Evolutionary conservation across 371 early-diverging fungal species (phyloP).

Genomic region (Rhizomucor miehei): DNA sequence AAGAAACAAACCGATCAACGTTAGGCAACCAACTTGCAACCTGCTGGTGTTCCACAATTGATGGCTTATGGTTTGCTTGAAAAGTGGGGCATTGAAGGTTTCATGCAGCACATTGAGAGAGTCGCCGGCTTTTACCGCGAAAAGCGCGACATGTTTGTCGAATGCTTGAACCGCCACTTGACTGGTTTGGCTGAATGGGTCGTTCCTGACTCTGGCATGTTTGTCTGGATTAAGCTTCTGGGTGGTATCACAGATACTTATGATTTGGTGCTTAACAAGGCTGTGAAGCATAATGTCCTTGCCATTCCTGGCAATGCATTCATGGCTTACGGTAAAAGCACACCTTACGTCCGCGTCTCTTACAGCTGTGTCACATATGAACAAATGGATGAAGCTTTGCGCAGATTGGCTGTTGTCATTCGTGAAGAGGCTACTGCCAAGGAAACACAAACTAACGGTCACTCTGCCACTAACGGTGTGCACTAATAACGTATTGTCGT

Average conservation of each 20-base stretch:
- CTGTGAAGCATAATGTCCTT: conserved; percentile 67
- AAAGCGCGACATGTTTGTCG: conserved; percentile 64
- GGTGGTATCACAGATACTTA: conserved; percentile 62
- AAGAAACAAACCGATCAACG: too few relatives aligned
- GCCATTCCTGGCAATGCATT: conserved; percentile 68
- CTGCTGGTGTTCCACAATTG: conserved; percentile 74
- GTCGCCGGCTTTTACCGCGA: conserved; percentile 62
- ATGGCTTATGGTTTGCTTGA: conserved; percentile 59
- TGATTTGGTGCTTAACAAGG: conserved; percentile 61
- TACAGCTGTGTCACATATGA: conserved; percentile 61
- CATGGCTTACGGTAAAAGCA: conserved; percentile 22
- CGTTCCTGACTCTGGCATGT: conserved; percentile 77
- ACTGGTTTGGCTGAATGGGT: conserved; percentile 66
- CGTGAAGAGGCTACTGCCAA: conserved; percentile 19
- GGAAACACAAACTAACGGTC: neutral
- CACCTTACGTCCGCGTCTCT: conserved; percentile 59
- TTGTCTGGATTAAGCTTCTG: conserved; percentile 75
- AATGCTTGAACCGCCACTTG: conserved; percentile 52
- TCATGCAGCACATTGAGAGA: conserved; percentile 56
- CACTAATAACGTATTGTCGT: too few relatives aligned
- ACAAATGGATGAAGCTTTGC: conserved; percentile 65
- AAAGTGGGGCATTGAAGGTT: conserved; percentile 64
- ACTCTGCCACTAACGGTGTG: too few relatives aligned
- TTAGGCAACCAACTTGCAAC: conserved; percentile 67
- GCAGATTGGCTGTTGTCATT: conserved; percentile 47